Percentiles rank a stretch among this genome's conserved stretches.
phyloP scores from a whole-genome alignment of 495 filamentous ascomycete genomes.

The Penicillium ucsense region DNA sequence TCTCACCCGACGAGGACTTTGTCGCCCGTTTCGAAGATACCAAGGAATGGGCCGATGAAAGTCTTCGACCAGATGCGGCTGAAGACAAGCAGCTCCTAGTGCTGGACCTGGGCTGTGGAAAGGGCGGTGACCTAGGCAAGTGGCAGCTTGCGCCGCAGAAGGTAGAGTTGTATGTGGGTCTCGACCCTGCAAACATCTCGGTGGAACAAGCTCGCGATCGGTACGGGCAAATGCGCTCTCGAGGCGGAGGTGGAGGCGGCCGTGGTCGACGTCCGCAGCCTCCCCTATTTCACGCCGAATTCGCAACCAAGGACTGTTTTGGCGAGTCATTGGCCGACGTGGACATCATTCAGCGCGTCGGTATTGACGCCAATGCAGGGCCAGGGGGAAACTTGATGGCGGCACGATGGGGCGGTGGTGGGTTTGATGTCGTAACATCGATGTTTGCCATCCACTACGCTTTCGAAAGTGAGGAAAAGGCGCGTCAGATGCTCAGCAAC shows the following conservation, averaged over 20 bases:
- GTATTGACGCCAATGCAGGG: conserved; percentile 61
- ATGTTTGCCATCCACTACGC: conserved; percentile 99
- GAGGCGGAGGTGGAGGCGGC: conserved; percentile 40
- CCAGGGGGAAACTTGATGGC: conserved; percentile 46
- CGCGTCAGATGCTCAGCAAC: conserved; percentile 85
- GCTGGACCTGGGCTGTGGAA: conserved; percentile 91
- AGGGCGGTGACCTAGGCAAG: conserved; percentile 90
- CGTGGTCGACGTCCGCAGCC: conserved; percentile 47
- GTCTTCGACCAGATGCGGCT: conserved; percentile 33
- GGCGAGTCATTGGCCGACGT: conserved; percentile 69
- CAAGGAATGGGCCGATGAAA: conserved; percentile 42
- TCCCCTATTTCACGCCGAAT: conserved; percentile 69
- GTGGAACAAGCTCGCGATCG: conserved; percentile 83
- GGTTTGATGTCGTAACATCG: conserved; percentile 93
- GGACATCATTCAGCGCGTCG: conserved; percentile 68
- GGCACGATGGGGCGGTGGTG: conserved; percentile 54
- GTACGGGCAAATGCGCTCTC: conserved; percentile 63
- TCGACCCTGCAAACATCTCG: conserved; percentile 85
- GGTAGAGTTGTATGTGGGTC: conserved; percentile 81
- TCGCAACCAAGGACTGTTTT: conserved; percentile 84
- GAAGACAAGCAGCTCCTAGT: conserved; percentile 55
- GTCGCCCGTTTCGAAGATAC: conserved; percentile 28
- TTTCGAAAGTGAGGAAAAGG: conserved; percentile 83
- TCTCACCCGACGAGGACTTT: conserved; percentile 73
- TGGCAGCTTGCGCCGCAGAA: conserved; percentile 84